Conservation (phyloP, 2,329 filamentous ascomycete species). For the Monosporascus sp. region DNA sequence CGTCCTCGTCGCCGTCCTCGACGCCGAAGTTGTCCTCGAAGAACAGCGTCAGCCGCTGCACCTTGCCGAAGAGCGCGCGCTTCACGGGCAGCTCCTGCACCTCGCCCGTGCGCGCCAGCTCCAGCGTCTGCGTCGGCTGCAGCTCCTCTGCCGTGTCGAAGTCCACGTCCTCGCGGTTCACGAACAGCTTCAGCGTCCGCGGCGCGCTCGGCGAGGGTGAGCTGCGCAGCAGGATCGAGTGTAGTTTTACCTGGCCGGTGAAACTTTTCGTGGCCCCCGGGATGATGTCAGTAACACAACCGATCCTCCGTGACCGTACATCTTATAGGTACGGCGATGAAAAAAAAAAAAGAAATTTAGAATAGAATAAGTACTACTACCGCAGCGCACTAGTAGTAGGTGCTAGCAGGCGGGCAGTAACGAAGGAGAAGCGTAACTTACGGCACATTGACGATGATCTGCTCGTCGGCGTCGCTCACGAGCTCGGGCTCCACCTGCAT, state of each 20-base stretch:
- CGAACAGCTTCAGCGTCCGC: constrained; percentile 76
- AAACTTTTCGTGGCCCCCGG: constrained; percentile 52
- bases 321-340: too few species aligned
- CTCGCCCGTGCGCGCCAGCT: constrained; percentile 71
- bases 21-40: constrained; percentile 86
- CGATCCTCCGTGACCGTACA: too few species aligned
- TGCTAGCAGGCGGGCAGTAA: background rate
- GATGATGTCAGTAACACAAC: background rate
- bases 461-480: constrained; percentile 82
- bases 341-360: background rate
- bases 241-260: constrained; percentile 87
- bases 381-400: too few species aligned
- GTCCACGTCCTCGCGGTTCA: constrained; percentile 84
- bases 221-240: constrained; percentile 81
- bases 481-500: constrained; percentile 68
- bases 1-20: constrained; percentile 48
- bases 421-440: constrained; percentile 40
- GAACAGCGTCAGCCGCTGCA: constrained; percentile 79
- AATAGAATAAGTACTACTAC: too few species aligned
- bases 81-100: constrained; percentile 85
- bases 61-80: constrained; percentile 81
- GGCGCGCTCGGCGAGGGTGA: constrained; percentile 67
- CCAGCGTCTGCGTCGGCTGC: constrained; percentile 61
- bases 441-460: constrained; percentile 90
- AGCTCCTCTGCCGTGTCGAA: constrained; percentile 70